phyloP scores from a whole-genome alignment of 176 grass and related monocot species.

The Lolium multiflorum region DNA sequence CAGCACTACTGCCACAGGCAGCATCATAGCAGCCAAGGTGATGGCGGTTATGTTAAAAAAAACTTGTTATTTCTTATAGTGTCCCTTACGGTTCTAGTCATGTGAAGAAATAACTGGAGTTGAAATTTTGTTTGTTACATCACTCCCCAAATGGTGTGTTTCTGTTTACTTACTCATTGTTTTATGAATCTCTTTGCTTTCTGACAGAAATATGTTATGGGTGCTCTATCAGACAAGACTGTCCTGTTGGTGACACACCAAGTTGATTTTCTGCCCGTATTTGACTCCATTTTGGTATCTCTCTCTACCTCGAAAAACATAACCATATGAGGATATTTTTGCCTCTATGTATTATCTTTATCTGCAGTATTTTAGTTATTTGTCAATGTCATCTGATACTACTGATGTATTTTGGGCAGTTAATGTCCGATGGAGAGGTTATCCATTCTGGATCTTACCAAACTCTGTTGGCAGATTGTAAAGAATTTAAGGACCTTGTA shows the following conservation, averaged over 20 bases:
- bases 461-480: constrained; percentile 59
- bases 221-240: constrained; percentile 81
- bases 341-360: constrained; percentile 6
- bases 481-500: constrained; percentile 88
- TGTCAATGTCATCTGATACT: constrained; percentile 1
- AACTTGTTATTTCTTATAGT: no score
- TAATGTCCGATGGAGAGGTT: constrained; percentile 85
- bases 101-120: no score
- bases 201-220: constrained; percentile 88
- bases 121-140: no score
- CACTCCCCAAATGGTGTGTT: no score
- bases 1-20: no score
- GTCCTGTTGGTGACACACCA: constrained; percentile 93
- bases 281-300: constrained; percentile 76
- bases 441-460: constrained; percentile 64
- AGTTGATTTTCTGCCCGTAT: constrained; percentile 91
- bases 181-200: constrained; percentile 14
- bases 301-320: not conserved
- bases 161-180: no score
- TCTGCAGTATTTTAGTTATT: not conserved
- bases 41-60: no score
- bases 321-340: not conserved
- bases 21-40: no score
- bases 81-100: no score
- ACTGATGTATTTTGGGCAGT: constrained; percentile 47